Evolutionary conservation across 2,329 filamentous ascomycete genomes (phyloP).

Genomic region (Lasiodiplodia sp.): DNA sequence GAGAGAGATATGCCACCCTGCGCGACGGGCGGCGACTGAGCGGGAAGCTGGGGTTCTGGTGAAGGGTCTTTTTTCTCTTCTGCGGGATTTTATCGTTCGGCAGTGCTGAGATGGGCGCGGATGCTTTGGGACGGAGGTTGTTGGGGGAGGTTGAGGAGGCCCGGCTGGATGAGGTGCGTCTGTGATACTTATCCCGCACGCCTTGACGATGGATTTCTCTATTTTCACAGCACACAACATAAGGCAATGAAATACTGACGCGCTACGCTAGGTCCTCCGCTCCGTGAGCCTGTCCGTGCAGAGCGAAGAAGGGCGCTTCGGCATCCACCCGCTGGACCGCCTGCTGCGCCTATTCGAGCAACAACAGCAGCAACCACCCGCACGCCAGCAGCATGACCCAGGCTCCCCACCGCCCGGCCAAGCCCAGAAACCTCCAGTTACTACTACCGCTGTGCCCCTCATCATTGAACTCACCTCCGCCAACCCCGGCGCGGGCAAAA

Average conservation of each 20-base stretch:
- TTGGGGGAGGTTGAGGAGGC: constrained; percentile 48
- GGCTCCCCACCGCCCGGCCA: constrained; percentile 11
- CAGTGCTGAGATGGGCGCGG: constrained; percentile 44
- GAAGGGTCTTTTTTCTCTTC: constrained; percentile 22
- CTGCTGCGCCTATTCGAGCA: constrained; percentile 37
- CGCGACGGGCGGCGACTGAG: background rate
- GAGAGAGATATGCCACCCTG: background rate
- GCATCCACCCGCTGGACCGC: constrained; percentile 56
- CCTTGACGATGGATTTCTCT: background rate
- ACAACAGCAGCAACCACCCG: constrained; percentile 26
- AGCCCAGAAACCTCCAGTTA: background rate
- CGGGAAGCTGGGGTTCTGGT: constrained; percentile 20
- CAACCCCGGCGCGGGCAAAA: constrained; percentile 62
- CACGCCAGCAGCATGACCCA: constrained; percentile 31
- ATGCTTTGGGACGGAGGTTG: constrained; percentile 61
- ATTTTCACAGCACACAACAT: background rate
- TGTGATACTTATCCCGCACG: background rate
- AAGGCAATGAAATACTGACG: background rate
- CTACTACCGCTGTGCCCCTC: constrained; percentile 37
- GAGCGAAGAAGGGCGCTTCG: constrained; percentile 42
- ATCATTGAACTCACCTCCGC: constrained; percentile 63
- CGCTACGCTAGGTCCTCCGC: constrained; percentile 48
- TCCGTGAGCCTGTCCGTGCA: constrained; percentile 43
- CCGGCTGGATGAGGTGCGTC: constrained; percentile 53
- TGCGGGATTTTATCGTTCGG: background rate